phyloP scores from a whole-genome alignment of 805 yeast species.

The Candida xiaguanensis region DNA sequence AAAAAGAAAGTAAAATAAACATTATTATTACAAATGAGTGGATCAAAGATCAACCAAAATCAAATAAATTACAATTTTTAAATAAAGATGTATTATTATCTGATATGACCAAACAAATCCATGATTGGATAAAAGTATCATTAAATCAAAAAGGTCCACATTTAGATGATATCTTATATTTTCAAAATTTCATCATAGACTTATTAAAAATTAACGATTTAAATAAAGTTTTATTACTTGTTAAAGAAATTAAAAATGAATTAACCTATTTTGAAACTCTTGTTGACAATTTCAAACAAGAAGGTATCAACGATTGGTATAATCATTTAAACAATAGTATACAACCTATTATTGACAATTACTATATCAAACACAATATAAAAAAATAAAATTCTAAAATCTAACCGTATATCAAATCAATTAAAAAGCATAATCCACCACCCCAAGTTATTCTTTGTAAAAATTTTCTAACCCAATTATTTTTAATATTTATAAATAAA shows the following conservation, averaged over 20 bases:
- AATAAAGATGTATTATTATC: slow-evolving; percentile 7
- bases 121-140: slow-evolving; percentile 25
- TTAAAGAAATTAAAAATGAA: slow-evolving; percentile 8
- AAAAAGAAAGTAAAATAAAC: slow-evolving; percentile 10
- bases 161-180: slow-evolving; percentile 23
- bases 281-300: slow-evolving; percentile 6
- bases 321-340: slow-evolving; percentile 4
- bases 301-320: slow-evolving; percentile 12
- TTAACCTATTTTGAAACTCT: slow-evolving; percentile 4
- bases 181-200: slow-evolving; percentile 17
- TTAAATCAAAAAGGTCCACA: slow-evolving; percentile 34
- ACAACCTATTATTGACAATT: not conserved
- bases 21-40: slow-evolving; percentile 18
- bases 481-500: slow-evolving; percentile 50
- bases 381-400: not conserved
- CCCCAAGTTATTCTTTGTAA: slow-evolving; percentile 56
- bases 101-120: slow-evolving; percentile 16
- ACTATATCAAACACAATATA: slow-evolving; percentile 1
- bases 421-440: slow-evolving; percentile 54
- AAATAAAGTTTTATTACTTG: slow-evolving; percentile 16
- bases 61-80: slow-evolving; percentile 15
- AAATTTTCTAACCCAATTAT: slow-evolving; percentile 45
- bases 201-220: slow-evolving; percentile 16
- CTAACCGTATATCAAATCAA: slow-evolving; percentile 49
- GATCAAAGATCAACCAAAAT: slow-evolving; percentile 17